These are phyloP conservation scores for Beauveria australis DNA, from an alignment of 2,329 filamentous ascomycete species.

Conservation along the genomic window DNA sequence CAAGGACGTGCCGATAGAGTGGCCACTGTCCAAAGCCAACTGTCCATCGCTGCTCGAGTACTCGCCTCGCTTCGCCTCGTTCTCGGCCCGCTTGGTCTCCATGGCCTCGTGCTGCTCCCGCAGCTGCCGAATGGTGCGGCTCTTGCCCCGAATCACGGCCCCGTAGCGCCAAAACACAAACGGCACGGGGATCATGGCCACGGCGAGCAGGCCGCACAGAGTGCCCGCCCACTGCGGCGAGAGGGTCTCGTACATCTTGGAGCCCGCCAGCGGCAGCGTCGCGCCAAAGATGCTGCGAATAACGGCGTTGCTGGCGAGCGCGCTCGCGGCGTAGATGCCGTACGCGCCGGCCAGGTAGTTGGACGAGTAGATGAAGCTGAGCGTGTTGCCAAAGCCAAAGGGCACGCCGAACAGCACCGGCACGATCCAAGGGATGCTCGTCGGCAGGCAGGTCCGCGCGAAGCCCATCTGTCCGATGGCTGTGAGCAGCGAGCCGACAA, in stretches of 20 bases:
- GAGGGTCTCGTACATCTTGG: constrained; percentile 60
- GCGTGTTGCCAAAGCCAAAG: constrained; percentile 69
- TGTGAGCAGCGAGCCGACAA: constrained; percentile 64
- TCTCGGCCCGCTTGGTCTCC: constrained; percentile 24
- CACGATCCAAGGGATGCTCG: constrained; percentile 70
- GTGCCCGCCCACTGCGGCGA: constrained; percentile 75
- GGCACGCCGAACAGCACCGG: constrained; percentile 72
- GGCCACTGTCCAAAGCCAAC: not conserved
- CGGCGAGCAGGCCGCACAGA: constrained; percentile 64
- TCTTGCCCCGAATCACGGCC: constrained; percentile 42
- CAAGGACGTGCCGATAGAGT: no score
- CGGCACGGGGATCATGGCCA: constrained; percentile 69
- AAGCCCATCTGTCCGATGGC: constrained; percentile 79
- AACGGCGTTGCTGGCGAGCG: constrained; percentile 67
- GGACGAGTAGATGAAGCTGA: constrained; percentile 72
- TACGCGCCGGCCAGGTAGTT: constrained; percentile 76
- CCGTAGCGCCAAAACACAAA: constrained; percentile 66
- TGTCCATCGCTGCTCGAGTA: constrained; percentile 9
- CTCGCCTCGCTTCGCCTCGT: constrained; percentile 18
- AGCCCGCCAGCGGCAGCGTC: constrained; percentile 26
- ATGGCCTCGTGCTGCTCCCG: constrained; percentile 35
- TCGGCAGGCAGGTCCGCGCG: constrained; percentile 76
- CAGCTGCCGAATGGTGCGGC: constrained; percentile 37
- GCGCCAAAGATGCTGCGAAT: constrained; percentile 10
- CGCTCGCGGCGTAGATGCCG: constrained; percentile 72